Percentiles rank a stretch among this genome's conserved stretches.
These are phyloP conservation scores for Furcasterigmium sp. DNA, from an alignment of 2,329 filamentous ascomycete genomes.

Conservation along the genomic window DNA sequence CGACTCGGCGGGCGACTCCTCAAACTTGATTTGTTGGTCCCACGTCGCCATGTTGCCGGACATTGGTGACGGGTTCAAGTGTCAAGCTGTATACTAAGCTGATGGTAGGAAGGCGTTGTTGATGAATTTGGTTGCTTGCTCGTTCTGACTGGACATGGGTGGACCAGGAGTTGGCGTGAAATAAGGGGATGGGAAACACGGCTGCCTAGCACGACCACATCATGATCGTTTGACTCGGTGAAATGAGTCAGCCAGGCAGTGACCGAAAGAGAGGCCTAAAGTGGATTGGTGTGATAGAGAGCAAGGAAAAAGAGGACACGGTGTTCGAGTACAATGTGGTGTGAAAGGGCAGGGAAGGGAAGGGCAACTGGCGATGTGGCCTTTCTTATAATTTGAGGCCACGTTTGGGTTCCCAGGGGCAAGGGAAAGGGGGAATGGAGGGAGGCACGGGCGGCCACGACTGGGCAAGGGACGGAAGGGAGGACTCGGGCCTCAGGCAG, in stretches of 20 bases:
- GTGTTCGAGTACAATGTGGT: slow-evolving; percentile 5
- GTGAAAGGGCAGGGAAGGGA: neutral
- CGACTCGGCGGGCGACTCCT: slow-evolving; percentile 49
- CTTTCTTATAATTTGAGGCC: slow-evolving; percentile 14
- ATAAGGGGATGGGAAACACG: slow-evolving; percentile 18
- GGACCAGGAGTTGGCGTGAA: slow-evolving; percentile 33
- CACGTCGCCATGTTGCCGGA: slow-evolving; percentile 33
- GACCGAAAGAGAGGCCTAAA: slow-evolving; percentile 11
- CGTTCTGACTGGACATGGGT: slow-evolving; percentile 21
- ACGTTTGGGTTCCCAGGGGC: slow-evolving; percentile 6
- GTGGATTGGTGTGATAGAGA: slow-evolving; percentile 9
- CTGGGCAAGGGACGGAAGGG: no score
- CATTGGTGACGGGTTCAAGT: no score
- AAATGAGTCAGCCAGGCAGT: slow-evolving; percentile 15
- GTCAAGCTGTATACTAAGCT: slow-evolving; percentile 9
- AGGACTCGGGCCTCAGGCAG: neutral
- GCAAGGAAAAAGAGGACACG: slow-evolving; percentile 9
- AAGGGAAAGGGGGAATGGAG: neutral
- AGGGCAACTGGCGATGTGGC: slow-evolving; percentile 8
- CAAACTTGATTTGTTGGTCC: slow-evolving; percentile 43
- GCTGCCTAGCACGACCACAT: slow-evolving; percentile 14
- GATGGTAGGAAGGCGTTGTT: no score
- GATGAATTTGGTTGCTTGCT: slow-evolving; percentile 5
- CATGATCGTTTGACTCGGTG: slow-evolving; percentile 14
- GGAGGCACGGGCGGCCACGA: neutral